These are phyloP conservation scores for Coniosporium apollinis DNA, from an alignment of 495 filamentous ascomycete species.

Conservation along the genomic window DNA sequence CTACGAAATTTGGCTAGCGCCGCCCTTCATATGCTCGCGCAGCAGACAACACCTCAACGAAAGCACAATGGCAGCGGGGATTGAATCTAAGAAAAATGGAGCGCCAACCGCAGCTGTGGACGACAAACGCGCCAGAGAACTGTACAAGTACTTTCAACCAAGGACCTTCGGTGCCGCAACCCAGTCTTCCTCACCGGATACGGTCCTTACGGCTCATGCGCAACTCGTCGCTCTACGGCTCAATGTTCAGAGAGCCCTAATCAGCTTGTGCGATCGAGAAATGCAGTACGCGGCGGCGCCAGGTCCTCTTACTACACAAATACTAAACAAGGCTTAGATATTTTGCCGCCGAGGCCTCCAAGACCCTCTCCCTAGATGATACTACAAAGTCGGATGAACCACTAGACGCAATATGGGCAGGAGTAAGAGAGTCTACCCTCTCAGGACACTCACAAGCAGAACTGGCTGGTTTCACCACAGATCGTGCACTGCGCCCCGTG, in stretches of 20 bases:
- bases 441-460: not conserved
- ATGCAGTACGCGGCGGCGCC: no score
- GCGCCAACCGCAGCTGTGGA: no score
- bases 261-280: constrained; percentile 24
- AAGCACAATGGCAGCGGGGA: no score
- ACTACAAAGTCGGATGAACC: constrained; percentile 20
- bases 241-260: constrained; percentile 11
- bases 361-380: constrained; percentile 22
- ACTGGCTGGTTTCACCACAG: no score
- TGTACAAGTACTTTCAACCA: constrained; percentile 12
- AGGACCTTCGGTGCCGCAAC: constrained; percentile 1
- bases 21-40: no score
- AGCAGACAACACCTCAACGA: no score
- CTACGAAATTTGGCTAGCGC: no score
- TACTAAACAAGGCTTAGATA: no score
- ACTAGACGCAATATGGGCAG: constrained; percentile 29
- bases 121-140: constrained; percentile 3
- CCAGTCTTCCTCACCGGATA: constrained; percentile 7
- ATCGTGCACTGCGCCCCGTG: no score
- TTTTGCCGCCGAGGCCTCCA: constrained; percentile 38
- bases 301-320: no score
- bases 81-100: no score
- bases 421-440: constrained; percentile 5
- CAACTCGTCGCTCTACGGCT: constrained; percentile 13
- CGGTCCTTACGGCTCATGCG: constrained; percentile 8